Evolutionary conservation across 495 filamentous ascomycete genomes (phyloP), one percentile per base, ranked within the genome.

Genomic region (Lindgomyces ingoldianus): DNA sequence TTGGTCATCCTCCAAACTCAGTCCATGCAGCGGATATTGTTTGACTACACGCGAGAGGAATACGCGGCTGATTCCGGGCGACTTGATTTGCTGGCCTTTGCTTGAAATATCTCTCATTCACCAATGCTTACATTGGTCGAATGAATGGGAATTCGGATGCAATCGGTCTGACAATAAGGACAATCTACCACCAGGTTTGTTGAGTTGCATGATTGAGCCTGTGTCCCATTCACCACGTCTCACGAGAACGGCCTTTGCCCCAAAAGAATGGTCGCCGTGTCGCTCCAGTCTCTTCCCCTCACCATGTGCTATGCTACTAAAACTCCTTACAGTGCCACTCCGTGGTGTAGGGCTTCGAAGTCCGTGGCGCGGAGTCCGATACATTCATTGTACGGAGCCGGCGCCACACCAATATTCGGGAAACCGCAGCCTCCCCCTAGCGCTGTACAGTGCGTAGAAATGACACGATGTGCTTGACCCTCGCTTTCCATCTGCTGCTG

Each of bases 291-390:
- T 39, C 33, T 39, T 39, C 33, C 14, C 33, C 33, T 39, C 33
- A 12, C 49, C 6, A 6, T 52, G 11, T 18, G 26, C 49, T 8
- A 24, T 50, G 8, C 11, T 21, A 21, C 12, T 1, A 24, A 3
- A n/a, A 4, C 8, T 52, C 26, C 49, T 52, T 52, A 6, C 24
- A 30, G 29, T 52, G 29, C 10, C 16, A 1, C 9, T 12, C 3
- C 16, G 26, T 25, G 4, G 49, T 25, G 30, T n/a, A 49, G 21
- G 18, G 2, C 19, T 22, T 49, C 18, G 26, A 6, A 22, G 18
- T 49, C 46, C 22, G 49, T 52, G 49, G 26, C 49, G 18, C 49
- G 49, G 49, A 52, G 24, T 52, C 49, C 49, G 49, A 39, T 39
- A 39, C 6, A 6, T 39, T 14, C 6, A 39, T 39, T 14, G 14